phyloP scores from a whole-genome alignment of 225 moss, liverwort and hornwort genomes.

The Pleurozium schreberi region DNA sequence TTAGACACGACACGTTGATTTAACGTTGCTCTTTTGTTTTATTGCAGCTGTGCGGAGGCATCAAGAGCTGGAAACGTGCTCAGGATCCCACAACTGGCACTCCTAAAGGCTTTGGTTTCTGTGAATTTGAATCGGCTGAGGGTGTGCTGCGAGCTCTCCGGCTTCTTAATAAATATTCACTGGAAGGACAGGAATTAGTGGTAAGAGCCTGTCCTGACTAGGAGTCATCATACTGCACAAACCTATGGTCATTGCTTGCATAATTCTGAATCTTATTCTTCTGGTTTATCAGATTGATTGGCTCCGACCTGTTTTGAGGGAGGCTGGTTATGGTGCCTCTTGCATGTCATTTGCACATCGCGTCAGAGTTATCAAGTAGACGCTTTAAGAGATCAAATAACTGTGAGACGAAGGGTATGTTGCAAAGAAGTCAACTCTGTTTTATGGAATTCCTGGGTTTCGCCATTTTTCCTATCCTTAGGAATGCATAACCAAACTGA shows the following conservation, averaged over 20 bases:
- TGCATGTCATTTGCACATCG: conserved; percentile 36
- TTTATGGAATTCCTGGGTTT: conserved; percentile 17
- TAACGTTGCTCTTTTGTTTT: neutral
- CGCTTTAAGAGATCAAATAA: conserved; percentile 39
- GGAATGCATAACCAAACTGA: neutral
- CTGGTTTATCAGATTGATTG: conserved; percentile 61
- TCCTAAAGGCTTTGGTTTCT: conserved; percentile 96
- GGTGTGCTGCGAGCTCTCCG: conserved; percentile 91
- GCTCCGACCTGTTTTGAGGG: conserved; percentile 34
- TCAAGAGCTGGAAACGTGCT: conserved; percentile 98
- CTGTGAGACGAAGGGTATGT: conserved; percentile 50
- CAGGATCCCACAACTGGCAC: conserved; percentile 95
- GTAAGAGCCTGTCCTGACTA: conserved; percentile 28
- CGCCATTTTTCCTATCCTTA: neutral
- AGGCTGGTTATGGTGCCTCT: conserved; percentile 40
- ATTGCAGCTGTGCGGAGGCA: conserved; percentile 76
- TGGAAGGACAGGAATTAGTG: conserved; percentile 98
- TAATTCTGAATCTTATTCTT: conserved; percentile 40
- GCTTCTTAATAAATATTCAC: conserved; percentile 75
- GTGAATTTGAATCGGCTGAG: conserved; percentile 95
- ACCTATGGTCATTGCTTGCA: conserved; percentile 14
- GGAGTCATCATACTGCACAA: conserved; percentile 17
- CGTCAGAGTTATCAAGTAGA: conserved; percentile 35
- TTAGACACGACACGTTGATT: neutral
- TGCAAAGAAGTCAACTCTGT: conserved; percentile 32